Evolutionary conservation across 495 filamentous ascomycete genomes (phyloP).

Genomic region (Sordaria brevicollis): DNA sequence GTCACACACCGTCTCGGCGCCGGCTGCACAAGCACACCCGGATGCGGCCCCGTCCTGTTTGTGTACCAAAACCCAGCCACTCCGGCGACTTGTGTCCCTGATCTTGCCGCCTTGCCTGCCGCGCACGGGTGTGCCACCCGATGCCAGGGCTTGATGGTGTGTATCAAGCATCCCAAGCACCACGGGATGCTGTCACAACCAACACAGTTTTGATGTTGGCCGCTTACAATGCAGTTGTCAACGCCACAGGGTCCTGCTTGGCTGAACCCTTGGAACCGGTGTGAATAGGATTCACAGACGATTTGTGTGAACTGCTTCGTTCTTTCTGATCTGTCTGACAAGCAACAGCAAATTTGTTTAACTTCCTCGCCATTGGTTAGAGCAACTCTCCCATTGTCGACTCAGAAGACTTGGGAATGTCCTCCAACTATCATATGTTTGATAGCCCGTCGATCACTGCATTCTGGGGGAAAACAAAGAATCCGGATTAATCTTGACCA

Average conservation of each 20-base stretch:
- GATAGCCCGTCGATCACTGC: not conserved
- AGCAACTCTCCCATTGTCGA: not conserved
- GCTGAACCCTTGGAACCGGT: not conserved
- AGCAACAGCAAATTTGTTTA: not conserved
- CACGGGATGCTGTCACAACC: not conserved
- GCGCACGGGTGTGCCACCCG: not conserved
- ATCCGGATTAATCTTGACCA: not conserved
- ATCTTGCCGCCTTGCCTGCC: not conserved
- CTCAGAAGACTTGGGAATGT: not conserved
- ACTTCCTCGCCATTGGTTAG: not conserved
- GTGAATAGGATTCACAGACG: not conserved
- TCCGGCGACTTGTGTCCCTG: not conserved
- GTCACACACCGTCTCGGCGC: not conserved
- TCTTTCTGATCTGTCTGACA: not conserved
- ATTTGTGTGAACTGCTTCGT: not conserved
- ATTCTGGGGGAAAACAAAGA: not conserved
- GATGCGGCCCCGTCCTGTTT: not conserved
- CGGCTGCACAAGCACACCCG: not conserved
- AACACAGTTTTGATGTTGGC: not conserved
- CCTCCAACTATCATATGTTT: not conserved
- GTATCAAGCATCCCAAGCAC: not conserved
- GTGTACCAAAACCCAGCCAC: not conserved
- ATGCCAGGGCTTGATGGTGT: not conserved
- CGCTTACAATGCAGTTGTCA: not conserved
- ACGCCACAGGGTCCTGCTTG: not conserved